Evolutionary conservation across 139 green algal genomes (phyloP).

Genomic region (Picochlorum costavermella): DNA sequence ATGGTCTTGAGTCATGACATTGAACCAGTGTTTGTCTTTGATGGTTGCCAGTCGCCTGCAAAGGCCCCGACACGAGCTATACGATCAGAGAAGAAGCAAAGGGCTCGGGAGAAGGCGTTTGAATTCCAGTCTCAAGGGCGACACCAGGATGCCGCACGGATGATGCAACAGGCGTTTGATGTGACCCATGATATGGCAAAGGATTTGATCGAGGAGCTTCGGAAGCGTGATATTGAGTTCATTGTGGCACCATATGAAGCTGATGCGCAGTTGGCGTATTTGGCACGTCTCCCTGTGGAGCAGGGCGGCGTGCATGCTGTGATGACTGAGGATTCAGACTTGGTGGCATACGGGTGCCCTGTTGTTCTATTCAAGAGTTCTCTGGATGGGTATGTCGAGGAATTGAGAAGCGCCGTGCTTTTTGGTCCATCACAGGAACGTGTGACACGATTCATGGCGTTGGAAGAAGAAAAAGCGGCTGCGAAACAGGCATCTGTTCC

Average conservation of each 20-base stretch:
- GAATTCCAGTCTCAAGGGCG: conserved; percentile 9
- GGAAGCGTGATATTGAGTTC: conserved; percentile 1
- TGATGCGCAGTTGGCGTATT: conserved; percentile 86
- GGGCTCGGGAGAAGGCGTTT: background rate
- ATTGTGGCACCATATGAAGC: conserved; percentile 92
- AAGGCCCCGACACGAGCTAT: conserved; percentile 23
- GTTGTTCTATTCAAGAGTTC: conserved; percentile 36
- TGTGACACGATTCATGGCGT: background rate
- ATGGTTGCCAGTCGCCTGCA: conserved; percentile 23
- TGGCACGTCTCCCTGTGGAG: conserved; percentile 66
- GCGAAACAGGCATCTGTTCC: too few species aligned
- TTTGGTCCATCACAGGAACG: background rate
- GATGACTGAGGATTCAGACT: conserved; percentile 37
- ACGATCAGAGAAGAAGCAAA: conserved; percentile 12
- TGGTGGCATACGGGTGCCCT: conserved; percentile 36
- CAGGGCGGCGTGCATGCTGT: conserved; percentile 32
- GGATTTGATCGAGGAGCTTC: conserved; percentile 19
- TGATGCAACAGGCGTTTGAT: conserved; percentile 25
- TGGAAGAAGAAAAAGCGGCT: too few species aligned
- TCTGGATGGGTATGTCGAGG: background rate
- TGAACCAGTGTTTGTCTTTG: conserved; percentile 52
- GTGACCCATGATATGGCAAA: conserved; percentile 32
- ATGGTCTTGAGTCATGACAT: conserved; percentile 62
- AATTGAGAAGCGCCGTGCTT: background rate
- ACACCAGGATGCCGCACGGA: conserved; percentile 10